Conservation (phyloP, 2,329 filamentous ascomycete genomes). For the Ophiocordyceps unilateralis region DNA sequence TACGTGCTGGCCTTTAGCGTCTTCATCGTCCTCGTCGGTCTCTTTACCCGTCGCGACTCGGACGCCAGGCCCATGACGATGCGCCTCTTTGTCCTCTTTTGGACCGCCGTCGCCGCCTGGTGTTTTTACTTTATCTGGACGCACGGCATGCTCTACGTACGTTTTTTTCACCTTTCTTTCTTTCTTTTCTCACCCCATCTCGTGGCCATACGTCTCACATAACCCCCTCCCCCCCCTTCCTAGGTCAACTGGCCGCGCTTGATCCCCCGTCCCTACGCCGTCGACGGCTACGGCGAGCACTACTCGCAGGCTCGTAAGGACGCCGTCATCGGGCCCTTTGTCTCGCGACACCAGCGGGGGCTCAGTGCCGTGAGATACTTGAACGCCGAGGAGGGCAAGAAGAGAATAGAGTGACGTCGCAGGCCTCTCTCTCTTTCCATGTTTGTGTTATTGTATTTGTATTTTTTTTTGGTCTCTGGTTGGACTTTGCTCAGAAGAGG, state of each 20-base stretch:
- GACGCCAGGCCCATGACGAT: slow-evolving; percentile 66
- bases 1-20: slow-evolving; percentile 76
- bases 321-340: slow-evolving; percentile 57
- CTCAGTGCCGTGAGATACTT: slow-evolving; percentile 68
- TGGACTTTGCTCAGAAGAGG: not conserved
- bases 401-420: slow-evolving; percentile 78
- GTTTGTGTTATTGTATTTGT: not conserved
- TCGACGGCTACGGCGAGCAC: slow-evolving; percentile 78
- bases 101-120: slow-evolving; percentile 53
- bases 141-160: slow-evolving; percentile 88
- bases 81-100: slow-evolving; percentile 67
- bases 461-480: not conserved
- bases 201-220: not conserved
- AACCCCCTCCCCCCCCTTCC: not conserved
- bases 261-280: slow-evolving; percentile 71
- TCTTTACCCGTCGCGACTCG: slow-evolving; percentile 54
- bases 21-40: slow-evolving; percentile 63
- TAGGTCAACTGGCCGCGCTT: slow-evolving; percentile 99
- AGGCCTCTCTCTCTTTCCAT: no score
- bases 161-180: slow-evolving; percentile 26
- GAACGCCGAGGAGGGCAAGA: slow-evolving; percentile 92
- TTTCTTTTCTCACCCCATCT: not conserved
- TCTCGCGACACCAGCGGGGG: slow-evolving; percentile 57
- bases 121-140: slow-evolving; percentile 59
- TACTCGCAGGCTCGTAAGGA: slow-evolving; percentile 70